Conservation (phyloP, 2,329 filamentous ascomycete species). For the Nothopassalora personata region DNA sequence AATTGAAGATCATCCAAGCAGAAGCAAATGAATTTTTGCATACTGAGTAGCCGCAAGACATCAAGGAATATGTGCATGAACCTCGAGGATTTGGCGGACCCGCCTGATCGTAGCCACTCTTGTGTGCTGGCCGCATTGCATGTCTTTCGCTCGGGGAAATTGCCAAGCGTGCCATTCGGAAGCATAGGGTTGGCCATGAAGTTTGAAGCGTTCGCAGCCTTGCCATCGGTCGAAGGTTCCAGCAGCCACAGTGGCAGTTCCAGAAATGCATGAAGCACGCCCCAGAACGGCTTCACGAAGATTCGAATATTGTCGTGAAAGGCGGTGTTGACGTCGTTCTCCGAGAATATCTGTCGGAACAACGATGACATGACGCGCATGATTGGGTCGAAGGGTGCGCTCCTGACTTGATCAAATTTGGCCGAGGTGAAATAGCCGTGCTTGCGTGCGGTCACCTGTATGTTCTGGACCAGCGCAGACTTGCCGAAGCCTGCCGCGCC, state of each 20-base stretch:
- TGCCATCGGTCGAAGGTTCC: constrained; percentile 24
- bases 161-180: constrained; percentile 11
- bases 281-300: constrained; percentile 55
- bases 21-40: constrained; percentile 81
- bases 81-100: constrained; percentile 54
- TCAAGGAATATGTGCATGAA: constrained; percentile 86
- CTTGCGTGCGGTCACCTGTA: constrained; percentile 53
- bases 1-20: constrained; percentile 87
- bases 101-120: constrained; percentile 44
- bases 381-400: constrained; percentile 57
- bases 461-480: constrained; percentile 54
- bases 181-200: constrained; percentile 4
- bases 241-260: constrained; percentile 63
- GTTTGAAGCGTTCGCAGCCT: constrained; percentile 2
- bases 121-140: constrained; percentile 34
- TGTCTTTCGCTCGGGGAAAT: constrained; percentile 19
- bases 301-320: constrained; percentile 56
- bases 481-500: constrained; percentile 57
- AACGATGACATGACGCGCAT: constrained; percentile 56
- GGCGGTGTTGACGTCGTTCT: constrained; percentile 56
- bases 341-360: constrained; percentile 60
- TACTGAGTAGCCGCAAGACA: constrained; percentile 72
- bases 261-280: constrained; percentile 52
- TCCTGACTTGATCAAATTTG: constrained; percentile 55
- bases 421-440: constrained; percentile 57